Percentiles rank a stretch among this genome's conserved stretches.
Conservation (phyloP, 2,329 filamentous ascomycete genomes). For the Huntiella abstrusa region DNA sequence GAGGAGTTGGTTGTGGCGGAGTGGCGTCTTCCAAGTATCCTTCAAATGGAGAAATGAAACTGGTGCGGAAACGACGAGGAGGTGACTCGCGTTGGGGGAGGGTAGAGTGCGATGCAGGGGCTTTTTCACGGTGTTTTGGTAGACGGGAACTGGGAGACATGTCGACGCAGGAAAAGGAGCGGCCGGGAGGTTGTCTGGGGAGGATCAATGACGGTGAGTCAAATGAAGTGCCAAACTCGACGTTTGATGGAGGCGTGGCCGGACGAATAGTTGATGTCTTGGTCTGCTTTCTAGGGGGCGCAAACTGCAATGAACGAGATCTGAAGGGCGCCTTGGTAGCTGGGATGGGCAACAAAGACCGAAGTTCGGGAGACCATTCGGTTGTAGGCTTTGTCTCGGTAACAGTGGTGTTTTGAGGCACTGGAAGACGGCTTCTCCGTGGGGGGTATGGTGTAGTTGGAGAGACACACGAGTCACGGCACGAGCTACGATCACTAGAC, state of each 20-base stretch:
- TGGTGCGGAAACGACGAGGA: constrained; percentile 8
- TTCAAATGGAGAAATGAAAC: constrained; percentile 8
- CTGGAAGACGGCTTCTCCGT: neutral
- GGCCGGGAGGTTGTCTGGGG: neutral
- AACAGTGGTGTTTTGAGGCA: neutral
- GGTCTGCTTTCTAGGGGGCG: constrained; percentile 5
- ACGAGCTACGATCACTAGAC: constrained; percentile 11
- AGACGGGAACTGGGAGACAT: constrained; percentile 1
- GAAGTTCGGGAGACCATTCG: constrained; percentile 7
- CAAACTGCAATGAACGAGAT: constrained; percentile 7
- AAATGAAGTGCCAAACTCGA: neutral
- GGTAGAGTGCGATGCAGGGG: no score
- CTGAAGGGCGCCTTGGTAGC: constrained; percentile 6
- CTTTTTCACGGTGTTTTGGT: neutral
- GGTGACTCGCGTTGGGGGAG: neutral
- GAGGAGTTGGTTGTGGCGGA: neutral
- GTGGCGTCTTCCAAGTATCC: neutral
- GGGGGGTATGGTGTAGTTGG: constrained; percentile 11
- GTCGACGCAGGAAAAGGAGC: constrained; percentile 4
- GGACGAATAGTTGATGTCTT: constrained; percentile 2
- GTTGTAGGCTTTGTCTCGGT: constrained; percentile 4
- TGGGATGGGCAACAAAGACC: constrained; percentile 2
- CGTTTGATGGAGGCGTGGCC: constrained; percentile 8
- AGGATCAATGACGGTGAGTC: neutral
- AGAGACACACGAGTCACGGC: constrained; percentile 10